Conservation (phyloP, 345 rosid genomes). For the Noccaea bulbosa region DNA sequence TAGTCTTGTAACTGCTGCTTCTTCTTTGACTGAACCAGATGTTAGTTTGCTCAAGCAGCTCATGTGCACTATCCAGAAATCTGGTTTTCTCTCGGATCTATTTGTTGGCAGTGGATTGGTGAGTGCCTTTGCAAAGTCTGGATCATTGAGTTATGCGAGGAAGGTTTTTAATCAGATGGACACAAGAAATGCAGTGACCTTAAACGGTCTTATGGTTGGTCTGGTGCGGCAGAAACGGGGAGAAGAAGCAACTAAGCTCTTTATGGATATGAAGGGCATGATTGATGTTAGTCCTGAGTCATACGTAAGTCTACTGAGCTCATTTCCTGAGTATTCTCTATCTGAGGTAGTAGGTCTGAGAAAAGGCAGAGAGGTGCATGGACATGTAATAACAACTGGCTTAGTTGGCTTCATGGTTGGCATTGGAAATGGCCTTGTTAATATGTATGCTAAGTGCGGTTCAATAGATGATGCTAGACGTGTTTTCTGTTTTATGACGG, state of each 20-base stretch:
- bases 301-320: constrained; percentile 67
- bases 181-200: constrained; percentile 64
- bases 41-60: constrained; percentile 71
- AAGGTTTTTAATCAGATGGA: constrained; percentile 68
- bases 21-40: constrained; percentile 56
- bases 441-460: constrained; percentile 89
- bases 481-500: constrained; percentile 60
- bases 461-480: constrained; percentile 58
- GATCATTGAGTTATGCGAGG: constrained; percentile 58
- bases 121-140: constrained; percentile 74
- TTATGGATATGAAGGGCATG: constrained; percentile 54
- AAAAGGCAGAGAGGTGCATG: constrained; percentile 89
- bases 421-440: constrained; percentile 80
- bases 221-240: constrained; percentile 66
- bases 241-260: constrained; percentile 72
- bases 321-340: constrained; percentile 64
- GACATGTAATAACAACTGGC: constrained; percentile 61
- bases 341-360: constrained; percentile 65
- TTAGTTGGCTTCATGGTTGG: constrained; percentile 53
- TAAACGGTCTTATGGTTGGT: constrained; percentile 92
- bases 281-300: constrained; percentile 68
- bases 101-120: constrained; percentile 90
- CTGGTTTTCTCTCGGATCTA: constrained; percentile 70
- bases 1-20: constrained; percentile 73
- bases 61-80: constrained; percentile 61